Percentiles rank a stretch among this genome's conserved stretches.
Evolutionary conservation across 169 alveolate species (phyloP).

Genomic region (Eimeria maxima): DNA sequence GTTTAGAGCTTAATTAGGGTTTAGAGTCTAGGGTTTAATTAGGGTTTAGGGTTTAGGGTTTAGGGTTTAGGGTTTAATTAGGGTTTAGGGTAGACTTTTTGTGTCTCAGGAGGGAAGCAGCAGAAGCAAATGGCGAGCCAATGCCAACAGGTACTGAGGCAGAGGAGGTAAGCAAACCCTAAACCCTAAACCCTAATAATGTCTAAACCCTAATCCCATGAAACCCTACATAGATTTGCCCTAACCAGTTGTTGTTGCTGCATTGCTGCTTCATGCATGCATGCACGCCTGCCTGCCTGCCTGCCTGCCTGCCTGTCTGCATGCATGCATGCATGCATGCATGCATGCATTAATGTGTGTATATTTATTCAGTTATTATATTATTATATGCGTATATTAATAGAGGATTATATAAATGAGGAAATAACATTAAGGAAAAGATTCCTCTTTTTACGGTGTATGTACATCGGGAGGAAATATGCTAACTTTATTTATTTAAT

Average conservation of each 20-base stretch:
- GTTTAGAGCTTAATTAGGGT: no score
- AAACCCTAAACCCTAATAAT: conserved; percentile 38
- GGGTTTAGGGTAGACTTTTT: neutral
- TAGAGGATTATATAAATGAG: conserved; percentile 11
- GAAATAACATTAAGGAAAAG: neutral
- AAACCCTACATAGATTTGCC: no score
- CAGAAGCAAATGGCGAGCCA: neutral
- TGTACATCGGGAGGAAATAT: conserved; percentile 37
- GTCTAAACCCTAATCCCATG: neutral
- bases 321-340: no score
- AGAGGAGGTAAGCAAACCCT: conserved; percentile 1
- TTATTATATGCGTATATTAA: neutral
- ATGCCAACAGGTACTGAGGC: conserved; percentile 2
- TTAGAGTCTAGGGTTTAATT: neutral
- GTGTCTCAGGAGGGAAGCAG: conserved; percentile 14
- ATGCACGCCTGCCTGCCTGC: no score
- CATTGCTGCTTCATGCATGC: no score
- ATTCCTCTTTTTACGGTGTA: neutral
- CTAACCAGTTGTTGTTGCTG: neutral
- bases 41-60: conserved; percentile 35
- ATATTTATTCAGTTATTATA: conserved; percentile 35
- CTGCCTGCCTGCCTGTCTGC: no score
- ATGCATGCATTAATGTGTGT: no score
- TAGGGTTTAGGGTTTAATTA: no score
- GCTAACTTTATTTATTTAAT: neutral